Conservation (phyloP, 257 asterid genomes). For the Solanum neorickii region DNA sequence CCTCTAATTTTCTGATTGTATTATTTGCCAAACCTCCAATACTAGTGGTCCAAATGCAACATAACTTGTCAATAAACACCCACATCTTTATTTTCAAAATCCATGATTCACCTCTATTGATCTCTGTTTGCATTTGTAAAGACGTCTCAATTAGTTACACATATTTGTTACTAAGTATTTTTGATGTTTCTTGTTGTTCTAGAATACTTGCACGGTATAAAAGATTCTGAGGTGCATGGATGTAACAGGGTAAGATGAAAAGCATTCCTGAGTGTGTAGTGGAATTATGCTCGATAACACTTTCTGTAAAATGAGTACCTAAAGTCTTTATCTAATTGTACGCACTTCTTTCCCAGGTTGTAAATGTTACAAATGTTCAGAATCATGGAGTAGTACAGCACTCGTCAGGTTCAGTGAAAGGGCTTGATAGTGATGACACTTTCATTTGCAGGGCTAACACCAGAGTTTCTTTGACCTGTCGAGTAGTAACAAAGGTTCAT, state of each 20-base stretch:
- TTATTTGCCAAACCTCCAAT: not conserved
- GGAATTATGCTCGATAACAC: not conserved
- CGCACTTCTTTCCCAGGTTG: constrained; percentile 34
- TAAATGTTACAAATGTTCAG: constrained; percentile 22
- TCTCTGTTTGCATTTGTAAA: not conserved
- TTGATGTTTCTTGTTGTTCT: not conserved
- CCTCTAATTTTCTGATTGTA: not conserved
- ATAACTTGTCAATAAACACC: too few relatives aligned
- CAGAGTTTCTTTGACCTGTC: constrained; percentile 85
- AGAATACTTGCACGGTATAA: constrained; percentile 89
- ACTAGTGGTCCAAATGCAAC: not conserved
- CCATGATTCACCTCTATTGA: not conserved
- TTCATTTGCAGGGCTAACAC: constrained; percentile 47
- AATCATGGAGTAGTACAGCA: constrained; percentile 5
- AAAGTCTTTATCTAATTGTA: not conserved
- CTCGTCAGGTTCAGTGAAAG: constrained; percentile 8
- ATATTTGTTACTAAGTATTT: not conserved
- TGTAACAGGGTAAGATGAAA: constrained; percentile 36
- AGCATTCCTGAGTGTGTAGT: not conserved
- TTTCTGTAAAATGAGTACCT: not conserved
- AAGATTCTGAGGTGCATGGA: constrained; percentile 50
- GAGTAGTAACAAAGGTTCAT: constrained; percentile 59
- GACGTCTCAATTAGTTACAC: not conserved
- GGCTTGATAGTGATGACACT: constrained; percentile 8
- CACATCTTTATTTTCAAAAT: not conserved